Conservation (phyloP, 2,329 filamentous ascomycete species). For the Colletotrichum ledebouriae region DNA sequence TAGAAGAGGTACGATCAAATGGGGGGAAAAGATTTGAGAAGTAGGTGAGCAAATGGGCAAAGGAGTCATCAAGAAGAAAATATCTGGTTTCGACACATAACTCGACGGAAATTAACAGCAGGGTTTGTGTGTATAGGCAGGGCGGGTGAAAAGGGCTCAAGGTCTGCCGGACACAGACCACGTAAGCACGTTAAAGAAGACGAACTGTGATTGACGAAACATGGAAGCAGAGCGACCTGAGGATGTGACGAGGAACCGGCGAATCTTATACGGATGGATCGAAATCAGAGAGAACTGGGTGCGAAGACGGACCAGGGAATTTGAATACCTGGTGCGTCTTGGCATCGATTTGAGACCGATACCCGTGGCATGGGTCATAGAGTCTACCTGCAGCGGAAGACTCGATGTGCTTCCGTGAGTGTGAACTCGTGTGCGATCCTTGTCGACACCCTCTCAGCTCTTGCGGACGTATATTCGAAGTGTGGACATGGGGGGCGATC, state of each 20-base stretch:
- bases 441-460: constrained; percentile 34
- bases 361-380: constrained; percentile 34
- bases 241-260: constrained; percentile 25
- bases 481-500: constrained; percentile 37
- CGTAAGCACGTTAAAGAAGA: not conserved
- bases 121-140: constrained; percentile 3
- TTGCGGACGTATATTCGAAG: constrained; percentile 36
- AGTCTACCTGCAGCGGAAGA: constrained; percentile 39
- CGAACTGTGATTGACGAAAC: constrained; percentile 14
- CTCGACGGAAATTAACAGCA: constrained; percentile 10
- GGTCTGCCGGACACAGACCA: not conserved
- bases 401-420: constrained; percentile 34
- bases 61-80: constrained; percentile 27
- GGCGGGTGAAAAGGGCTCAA: not conserved
- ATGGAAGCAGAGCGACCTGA: not conserved
- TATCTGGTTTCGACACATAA: constrained; percentile 16
- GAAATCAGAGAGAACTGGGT: constrained; percentile 29
- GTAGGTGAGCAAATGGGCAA: not conserved
- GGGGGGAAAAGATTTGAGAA: not conserved
- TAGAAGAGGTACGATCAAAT: not conserved
- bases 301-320: constrained; percentile 17
- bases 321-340: constrained; percentile 23
- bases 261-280: constrained; percentile 37
- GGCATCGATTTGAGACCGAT: constrained; percentile 40
- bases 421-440: constrained; percentile 32